These are phyloP conservation scores for Dacryopinax spathularia DNA, from an alignment of 768 basidiomycete species.

Conservation along the genomic window DNA sequence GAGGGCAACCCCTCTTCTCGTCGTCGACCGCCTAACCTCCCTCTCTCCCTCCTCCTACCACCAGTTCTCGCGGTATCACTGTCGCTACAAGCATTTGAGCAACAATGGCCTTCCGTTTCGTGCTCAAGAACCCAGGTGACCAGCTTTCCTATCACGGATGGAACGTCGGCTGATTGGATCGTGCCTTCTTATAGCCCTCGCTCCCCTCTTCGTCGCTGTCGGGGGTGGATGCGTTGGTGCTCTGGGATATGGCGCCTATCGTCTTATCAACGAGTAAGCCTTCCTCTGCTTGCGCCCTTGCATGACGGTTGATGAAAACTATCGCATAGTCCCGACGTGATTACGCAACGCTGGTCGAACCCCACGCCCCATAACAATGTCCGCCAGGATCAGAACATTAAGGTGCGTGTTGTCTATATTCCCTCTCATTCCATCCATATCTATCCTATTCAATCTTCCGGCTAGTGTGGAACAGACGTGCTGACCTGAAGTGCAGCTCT, in stretches of 20 bases:
- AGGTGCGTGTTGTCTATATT: neutral
- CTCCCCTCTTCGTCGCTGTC: constrained; percentile 10
- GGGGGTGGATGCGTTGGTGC: constrained; percentile 8
- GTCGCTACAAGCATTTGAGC: no score
- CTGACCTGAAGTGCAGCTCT: constrained; percentile 2
- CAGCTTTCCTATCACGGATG: neutral
- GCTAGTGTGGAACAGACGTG: no score
- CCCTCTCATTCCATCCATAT: neutral
- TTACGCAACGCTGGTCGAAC: constrained; percentile 9
- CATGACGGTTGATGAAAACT: neutral
- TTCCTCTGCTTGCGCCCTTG: neutral
- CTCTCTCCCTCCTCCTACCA: neutral
- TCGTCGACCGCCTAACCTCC: neutral
- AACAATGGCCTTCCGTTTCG: neutral
- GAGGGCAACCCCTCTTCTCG: neutral
- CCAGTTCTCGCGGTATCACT: neutral
- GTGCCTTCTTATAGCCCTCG: constrained; percentile 5
- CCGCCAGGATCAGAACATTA: constrained; percentile 13
- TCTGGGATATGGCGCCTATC: constrained; percentile 8
- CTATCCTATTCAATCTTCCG: no score
- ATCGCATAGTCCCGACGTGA: constrained; percentile 6
- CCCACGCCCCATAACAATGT: constrained; percentile 13
- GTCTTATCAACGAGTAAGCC: constrained; percentile 5
- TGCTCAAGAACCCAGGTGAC: neutral
- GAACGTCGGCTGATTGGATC: neutral